Conservation (phyloP, 768 basidiomycete genomes). For the Mycena sanguinolenta region DNA sequence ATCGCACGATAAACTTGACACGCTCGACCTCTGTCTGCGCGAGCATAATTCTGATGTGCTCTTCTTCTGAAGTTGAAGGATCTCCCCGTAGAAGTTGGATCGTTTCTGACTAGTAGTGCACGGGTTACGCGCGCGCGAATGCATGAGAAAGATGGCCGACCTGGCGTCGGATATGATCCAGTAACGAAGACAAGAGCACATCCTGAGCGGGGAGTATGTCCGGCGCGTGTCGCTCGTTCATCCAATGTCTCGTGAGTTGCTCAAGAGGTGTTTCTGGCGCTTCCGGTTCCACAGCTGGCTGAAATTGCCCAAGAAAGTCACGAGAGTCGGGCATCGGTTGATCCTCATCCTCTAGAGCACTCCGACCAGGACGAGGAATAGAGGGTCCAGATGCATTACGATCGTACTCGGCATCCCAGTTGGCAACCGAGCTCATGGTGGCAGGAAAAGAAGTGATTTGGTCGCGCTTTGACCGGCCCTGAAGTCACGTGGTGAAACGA, state of each 20-base stretch:
- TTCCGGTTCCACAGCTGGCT: slow-evolving; percentile 39
- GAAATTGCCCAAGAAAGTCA: no score
- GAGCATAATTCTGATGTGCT: slow-evolving; percentile 93
- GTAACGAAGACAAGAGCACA: slow-evolving; percentile 69
- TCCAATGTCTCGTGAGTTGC: slow-evolving; percentile 84
- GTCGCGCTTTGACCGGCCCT: slow-evolving; percentile 49
- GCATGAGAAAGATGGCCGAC: slow-evolving; percentile 56
- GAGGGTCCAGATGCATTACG: slow-evolving; percentile 41
- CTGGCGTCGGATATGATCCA: slow-evolving; percentile 88
- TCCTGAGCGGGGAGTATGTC: slow-evolving; percentile 84
- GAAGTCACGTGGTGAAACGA: slow-evolving; percentile 28
- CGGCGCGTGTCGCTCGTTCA: slow-evolving; percentile 87
- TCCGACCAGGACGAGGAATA: slow-evolving; percentile 46
- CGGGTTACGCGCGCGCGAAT: slow-evolving; percentile 27
- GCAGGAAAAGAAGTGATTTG: neutral
- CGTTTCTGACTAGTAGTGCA: slow-evolving; percentile 76
- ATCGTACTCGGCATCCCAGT: slow-evolving; percentile 56
- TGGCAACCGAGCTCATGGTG: slow-evolving; percentile 31
- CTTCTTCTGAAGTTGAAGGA: slow-evolving; percentile 89
- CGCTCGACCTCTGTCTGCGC: slow-evolving; percentile 96
- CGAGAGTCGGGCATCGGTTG: slow-evolving; percentile 47
- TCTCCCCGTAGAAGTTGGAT: slow-evolving; percentile 84
- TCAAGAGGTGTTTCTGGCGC: slow-evolving; percentile 77
- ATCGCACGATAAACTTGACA: slow-evolving; percentile 91
- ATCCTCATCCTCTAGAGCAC: slow-evolving; percentile 54